These are phyloP conservation scores for Scutellaria galericulata DNA, from an alignment of 257 asterid genomes.

Conservation along the genomic window DNA sequence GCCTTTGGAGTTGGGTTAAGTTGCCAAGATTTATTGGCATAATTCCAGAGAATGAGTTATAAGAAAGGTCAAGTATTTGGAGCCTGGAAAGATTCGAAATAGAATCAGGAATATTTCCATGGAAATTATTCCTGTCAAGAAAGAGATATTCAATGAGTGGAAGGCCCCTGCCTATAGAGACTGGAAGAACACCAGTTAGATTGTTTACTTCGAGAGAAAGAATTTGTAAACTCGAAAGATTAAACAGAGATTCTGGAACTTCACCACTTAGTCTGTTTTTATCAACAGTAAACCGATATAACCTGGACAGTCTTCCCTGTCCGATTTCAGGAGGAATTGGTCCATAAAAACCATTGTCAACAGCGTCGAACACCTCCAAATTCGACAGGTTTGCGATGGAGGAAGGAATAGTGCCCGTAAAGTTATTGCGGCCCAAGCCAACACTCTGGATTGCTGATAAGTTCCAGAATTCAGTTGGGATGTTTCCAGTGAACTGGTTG, in stretches of 20 bases:
- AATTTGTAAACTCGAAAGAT: neutral
- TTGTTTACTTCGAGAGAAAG: neutral
- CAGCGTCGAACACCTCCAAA: neutral
- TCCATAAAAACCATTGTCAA: conserved; percentile 22
- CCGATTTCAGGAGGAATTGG: conserved; percentile 33
- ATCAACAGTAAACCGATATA: neutral
- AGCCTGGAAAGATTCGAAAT: conserved; percentile 36
- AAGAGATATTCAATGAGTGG: conserved; percentile 27
- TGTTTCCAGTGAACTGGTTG: neutral
- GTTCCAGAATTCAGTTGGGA: conserved; percentile 9
- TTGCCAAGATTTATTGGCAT: neutral
- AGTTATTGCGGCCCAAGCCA: neutral
- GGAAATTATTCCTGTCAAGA: conserved; percentile 6
- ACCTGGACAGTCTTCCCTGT: neutral
- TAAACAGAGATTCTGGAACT: conserved; percentile 34
- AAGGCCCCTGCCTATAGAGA: neutral
- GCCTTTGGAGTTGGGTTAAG: neutral
- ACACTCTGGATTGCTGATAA: neutral
- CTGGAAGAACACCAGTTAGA: neutral
- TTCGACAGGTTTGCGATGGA: conserved; percentile 32
- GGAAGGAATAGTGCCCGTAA: conserved; percentile 28
- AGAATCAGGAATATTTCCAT: conserved; percentile 33
- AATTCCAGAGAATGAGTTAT: neutral
- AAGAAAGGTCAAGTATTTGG: neutral
- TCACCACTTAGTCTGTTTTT: conserved; percentile 17